phyloP scores from a whole-genome alignment of 1,139 yeast genomes.

The Pichia sp. region DNA sequence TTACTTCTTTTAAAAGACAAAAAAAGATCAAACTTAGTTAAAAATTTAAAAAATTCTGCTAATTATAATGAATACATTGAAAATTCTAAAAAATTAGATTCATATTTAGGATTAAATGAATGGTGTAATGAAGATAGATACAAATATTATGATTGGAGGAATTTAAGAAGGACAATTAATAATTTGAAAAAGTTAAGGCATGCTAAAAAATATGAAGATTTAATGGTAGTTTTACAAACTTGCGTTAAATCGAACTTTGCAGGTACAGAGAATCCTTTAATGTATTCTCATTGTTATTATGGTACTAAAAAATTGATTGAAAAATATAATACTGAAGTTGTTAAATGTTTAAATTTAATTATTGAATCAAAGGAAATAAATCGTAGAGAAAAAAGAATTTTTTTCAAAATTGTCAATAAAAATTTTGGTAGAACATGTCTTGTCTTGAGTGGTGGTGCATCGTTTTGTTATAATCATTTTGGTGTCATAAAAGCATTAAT shows the following conservation, averaged over 20 bases:
- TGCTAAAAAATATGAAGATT: conserved; percentile 36
- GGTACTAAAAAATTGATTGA: conserved; percentile 65
- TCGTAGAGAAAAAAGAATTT: conserved; percentile 39
- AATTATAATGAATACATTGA: conserved; percentile 58
- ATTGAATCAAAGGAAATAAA: conserved; percentile 36
- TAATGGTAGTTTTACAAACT: conserved; percentile 54
- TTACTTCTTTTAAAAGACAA: conserved; percentile 53
- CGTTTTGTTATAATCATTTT: conserved; percentile 72
- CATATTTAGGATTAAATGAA: conserved; percentile 48
- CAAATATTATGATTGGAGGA: conserved; percentile 63
- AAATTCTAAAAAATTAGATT: conserved; percentile 54
- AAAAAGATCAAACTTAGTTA: conserved; percentile 43
- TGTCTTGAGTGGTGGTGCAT: conserved; percentile 75
- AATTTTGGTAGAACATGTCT: conserved; percentile 71
- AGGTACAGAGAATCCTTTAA: conserved; percentile 66
- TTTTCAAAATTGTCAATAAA: conserved; percentile 53
- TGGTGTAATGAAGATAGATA: conserved; percentile 63
- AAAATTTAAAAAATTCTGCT: conserved; percentile 41
- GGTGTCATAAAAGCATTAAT: conserved; percentile 69
- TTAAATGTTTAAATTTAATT: conserved; percentile 41
- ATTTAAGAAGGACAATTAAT: conserved; percentile 46
- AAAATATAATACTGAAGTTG: conserved; percentile 49
- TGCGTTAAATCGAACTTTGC: conserved; percentile 72
- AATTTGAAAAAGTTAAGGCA: conserved; percentile 37
- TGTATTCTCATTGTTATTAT: conserved; percentile 68